phyloP scores from a whole-genome alignment of 2,329 filamentous ascomycete species.

The Coniochaeta prunicola region DNA sequence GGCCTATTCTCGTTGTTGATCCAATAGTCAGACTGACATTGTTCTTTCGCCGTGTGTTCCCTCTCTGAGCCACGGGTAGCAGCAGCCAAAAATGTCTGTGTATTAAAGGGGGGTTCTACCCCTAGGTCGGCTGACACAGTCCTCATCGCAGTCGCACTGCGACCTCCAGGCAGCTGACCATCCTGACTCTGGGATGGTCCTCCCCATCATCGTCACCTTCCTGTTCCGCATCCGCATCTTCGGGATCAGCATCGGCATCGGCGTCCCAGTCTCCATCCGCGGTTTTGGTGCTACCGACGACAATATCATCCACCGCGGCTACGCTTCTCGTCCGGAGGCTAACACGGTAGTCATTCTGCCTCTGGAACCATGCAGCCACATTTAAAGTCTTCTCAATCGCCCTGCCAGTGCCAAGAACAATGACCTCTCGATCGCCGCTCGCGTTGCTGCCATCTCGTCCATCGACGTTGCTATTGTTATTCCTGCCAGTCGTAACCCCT shows the following conservation, averaged over 20 bases:
- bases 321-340: constrained; percentile 55
- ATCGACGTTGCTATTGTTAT: constrained; percentile 20
- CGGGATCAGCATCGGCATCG: constrained; percentile 4
- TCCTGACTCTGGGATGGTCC: constrained; percentile 29
- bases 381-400: constrained; percentile 58
- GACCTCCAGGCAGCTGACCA: constrained; percentile 44
- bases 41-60: neutral
- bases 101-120: neutral
- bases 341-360: constrained; percentile 51
- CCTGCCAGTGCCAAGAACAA: constrained; percentile 57
- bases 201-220: constrained; percentile 4
- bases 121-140: neutral
- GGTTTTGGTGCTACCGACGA: constrained; percentile 20
- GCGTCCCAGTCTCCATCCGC: constrained; percentile 9
- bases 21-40: neutral
- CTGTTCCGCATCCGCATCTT: constrained; percentile 6
- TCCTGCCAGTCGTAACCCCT: constrained; percentile 16
- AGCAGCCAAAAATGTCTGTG: neutral
- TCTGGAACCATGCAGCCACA: constrained; percentile 58
- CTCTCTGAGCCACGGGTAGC: neutral
- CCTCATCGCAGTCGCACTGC: constrained; percentile 34
- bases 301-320: constrained; percentile 60
- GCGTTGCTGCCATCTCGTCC: constrained; percentile 27
- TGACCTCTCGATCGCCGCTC: constrained; percentile 31
- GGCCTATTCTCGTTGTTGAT: neutral